Conservation (phyloP, 2,329 filamentous ascomycete species). For the Monascus ruber region DNA sequence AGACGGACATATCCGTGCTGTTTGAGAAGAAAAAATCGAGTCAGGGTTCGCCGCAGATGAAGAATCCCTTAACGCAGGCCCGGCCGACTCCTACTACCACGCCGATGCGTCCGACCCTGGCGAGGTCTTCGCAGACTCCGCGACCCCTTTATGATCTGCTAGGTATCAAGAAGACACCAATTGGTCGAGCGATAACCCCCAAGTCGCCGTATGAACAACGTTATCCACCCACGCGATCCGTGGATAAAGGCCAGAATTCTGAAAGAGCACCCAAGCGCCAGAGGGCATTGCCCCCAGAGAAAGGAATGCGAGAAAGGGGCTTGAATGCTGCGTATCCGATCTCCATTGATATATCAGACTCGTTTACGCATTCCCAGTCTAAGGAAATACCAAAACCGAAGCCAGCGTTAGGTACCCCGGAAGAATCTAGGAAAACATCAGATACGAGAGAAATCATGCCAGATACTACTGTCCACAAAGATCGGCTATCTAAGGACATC, state of each 20-base stretch:
- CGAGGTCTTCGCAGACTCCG: conserved; percentile 32
- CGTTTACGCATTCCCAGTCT: too few species aligned
- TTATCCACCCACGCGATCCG: conserved; percentile 5
- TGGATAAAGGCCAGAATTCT: conserved; percentile 2
- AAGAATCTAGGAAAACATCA: too few species aligned
- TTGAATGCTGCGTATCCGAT: too few species aligned
- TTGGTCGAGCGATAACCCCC: conserved; percentile 49
- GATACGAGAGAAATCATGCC: too few species aligned
- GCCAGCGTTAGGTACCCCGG: too few species aligned
- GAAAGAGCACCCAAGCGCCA: conserved; percentile 25
- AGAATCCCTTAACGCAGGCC: conserved; percentile 25
- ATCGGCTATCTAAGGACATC: background rate
- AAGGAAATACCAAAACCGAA: too few species aligned
- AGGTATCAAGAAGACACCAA: conserved; percentile 51
- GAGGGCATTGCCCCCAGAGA: conserved; percentile 8
- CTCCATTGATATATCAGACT: background rate
- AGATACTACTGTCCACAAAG: background rate
- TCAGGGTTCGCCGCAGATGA: conserved; percentile 16
- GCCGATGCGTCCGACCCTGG: conserved; percentile 8
- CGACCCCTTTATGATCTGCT: conserved; percentile 53
- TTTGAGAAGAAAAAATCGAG: conserved; percentile 53
- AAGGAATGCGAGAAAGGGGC: too few species aligned
- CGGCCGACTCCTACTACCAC: conserved; percentile 28
- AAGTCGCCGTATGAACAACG: conserved; percentile 54
- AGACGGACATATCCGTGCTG: conserved; percentile 68